These are phyloP conservation scores for Boletus calvinii DNA, from an alignment of 1,284 basidiomycete genomes.

Conservation along the genomic window DNA sequence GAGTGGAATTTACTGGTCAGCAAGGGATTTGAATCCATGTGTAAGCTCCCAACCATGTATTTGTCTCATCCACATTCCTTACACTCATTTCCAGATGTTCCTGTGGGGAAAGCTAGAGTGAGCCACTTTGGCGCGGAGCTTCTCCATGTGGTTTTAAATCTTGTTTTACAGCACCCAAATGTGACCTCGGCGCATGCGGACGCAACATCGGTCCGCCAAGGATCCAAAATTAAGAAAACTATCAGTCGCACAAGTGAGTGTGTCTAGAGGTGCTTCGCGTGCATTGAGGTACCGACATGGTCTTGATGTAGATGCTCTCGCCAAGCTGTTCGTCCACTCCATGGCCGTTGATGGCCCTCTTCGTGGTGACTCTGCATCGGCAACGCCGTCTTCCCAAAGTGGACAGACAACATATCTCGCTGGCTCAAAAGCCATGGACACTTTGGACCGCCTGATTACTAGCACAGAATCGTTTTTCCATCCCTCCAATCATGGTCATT, in stretches of 20 bases:
- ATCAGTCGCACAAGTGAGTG: slow-evolving; percentile 67
- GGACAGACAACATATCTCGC: slow-evolving; percentile 63
- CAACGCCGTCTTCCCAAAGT: slow-evolving; percentile 63
- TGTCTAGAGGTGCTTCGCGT: neutral
- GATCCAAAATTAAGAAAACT: slow-evolving; percentile 76
- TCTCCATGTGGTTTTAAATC: slow-evolving; percentile 3
- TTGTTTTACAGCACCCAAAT: slow-evolving; percentile 52
- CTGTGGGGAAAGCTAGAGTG: slow-evolving; percentile 67
- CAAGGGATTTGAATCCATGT: slow-evolving; percentile 87
- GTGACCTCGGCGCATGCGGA: slow-evolving; percentile 71
- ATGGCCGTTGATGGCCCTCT: slow-evolving; percentile 81
- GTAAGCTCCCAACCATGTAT: slow-evolving; percentile 43
- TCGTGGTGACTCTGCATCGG: slow-evolving; percentile 40
- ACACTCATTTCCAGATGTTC: slow-evolving; percentile 58
- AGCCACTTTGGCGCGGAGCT: slow-evolving; percentile 12
- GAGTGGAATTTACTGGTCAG: slow-evolving; percentile 88
- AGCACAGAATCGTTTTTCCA: slow-evolving; percentile 95
- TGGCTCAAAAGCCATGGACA: slow-evolving; percentile 88
- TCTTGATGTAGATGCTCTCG: slow-evolving; percentile 64
- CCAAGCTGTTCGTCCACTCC: slow-evolving; percentile 88
- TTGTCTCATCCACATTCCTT: slow-evolving; percentile 42
- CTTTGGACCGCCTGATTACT: slow-evolving; percentile 85
- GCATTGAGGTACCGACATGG: neutral
- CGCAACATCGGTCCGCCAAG: slow-evolving; percentile 57
- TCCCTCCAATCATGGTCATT: slow-evolving; percentile 76